Evolutionary conservation across 2,329 filamentous ascomycete genomes (phyloP).

Genomic region (Colletotrichum musae): DNA sequence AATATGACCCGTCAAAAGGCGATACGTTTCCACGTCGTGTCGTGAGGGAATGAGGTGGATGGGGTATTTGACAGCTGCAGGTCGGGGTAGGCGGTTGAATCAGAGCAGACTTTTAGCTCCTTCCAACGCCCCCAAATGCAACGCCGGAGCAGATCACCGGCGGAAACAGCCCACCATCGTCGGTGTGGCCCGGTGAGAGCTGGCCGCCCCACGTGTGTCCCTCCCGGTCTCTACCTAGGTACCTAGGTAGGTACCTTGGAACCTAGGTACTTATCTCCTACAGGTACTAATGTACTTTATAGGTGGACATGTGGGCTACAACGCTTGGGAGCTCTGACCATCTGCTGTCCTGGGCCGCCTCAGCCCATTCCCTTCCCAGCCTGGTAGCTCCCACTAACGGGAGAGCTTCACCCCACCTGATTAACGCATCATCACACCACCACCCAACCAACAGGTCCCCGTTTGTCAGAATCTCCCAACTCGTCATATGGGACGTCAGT

Average conservation of each 20-base stretch:
- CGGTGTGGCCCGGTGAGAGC: slow-evolving; percentile 19
- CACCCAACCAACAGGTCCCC: slow-evolving; percentile 40
- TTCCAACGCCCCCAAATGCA: slow-evolving; percentile 1
- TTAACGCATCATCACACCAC: slow-evolving; percentile 41
- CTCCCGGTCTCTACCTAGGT: too few species aligned
- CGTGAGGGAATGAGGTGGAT: background rate
- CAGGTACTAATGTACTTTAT: too few species aligned
- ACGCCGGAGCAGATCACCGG: background rate
- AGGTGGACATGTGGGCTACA: background rate
- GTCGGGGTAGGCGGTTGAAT: background rate
- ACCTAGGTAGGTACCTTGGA: too few species aligned
- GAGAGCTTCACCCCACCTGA: slow-evolving; percentile 40
- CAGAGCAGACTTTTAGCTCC: background rate
- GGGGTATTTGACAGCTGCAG: background rate
- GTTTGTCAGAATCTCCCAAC: slow-evolving; percentile 42
- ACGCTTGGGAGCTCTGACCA: too few species aligned
- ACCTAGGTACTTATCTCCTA: too few species aligned
- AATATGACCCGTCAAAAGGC: background rate
- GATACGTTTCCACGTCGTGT: too few species aligned
- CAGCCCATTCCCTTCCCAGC: slow-evolving; percentile 11
- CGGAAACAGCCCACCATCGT: background rate
- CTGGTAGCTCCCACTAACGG: slow-evolving; percentile 14
- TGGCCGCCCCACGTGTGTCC: slow-evolving; percentile 8
- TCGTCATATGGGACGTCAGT: slow-evolving; percentile 30
- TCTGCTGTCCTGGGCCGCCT: background rate